phyloP scores from a whole-genome alignment of 345 rosid genomes.

The Leavenworthia alabamica region DNA sequence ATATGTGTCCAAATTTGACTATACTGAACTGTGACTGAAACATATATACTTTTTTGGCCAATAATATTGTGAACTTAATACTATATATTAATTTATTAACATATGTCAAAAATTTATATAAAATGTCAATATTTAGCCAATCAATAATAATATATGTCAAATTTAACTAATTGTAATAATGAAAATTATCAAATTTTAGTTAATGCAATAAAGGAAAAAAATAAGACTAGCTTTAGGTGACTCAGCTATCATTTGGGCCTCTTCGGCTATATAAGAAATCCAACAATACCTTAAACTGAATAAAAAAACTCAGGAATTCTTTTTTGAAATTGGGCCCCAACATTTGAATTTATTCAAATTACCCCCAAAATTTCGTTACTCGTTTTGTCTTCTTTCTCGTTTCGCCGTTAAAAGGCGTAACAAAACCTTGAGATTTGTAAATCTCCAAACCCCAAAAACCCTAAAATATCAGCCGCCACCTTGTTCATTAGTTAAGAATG shows the following conservation, averaged over 20 bases:
- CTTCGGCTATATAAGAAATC: neutral
- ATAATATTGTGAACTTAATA: neutral
- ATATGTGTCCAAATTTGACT: conserved; percentile 4
- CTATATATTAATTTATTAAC: neutral
- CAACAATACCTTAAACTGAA: neutral
- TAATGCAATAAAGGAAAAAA: neutral
- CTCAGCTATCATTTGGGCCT: neutral
- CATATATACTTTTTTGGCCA: neutral
- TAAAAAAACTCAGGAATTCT: neutral
- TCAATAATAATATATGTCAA: neutral
- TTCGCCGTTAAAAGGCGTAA: conserved; percentile 15
- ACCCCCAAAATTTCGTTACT: conserved; percentile 17
- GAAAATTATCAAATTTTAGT: neutral
- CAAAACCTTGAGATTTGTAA: conserved; percentile 9
- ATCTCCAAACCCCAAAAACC: conserved; percentile 4
- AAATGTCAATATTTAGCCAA: neutral
- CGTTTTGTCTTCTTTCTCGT: neutral
- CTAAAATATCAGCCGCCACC: conserved; percentile 22
- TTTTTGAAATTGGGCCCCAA: conserved; percentile 27
- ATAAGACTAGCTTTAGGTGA: neutral
- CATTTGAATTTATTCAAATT: conserved; percentile 11
- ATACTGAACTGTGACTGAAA: neutral
- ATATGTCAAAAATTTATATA: neutral
- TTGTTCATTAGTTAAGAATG: neutral
- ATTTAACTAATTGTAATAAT: neutral